Percentiles rank a stretch among this genome's conserved stretches.
These are phyloP conservation scores for Sphaerulina populicola DNA, from an alignment of 2,329 filamentous ascomycete genomes.

Conservation along the genomic window DNA sequence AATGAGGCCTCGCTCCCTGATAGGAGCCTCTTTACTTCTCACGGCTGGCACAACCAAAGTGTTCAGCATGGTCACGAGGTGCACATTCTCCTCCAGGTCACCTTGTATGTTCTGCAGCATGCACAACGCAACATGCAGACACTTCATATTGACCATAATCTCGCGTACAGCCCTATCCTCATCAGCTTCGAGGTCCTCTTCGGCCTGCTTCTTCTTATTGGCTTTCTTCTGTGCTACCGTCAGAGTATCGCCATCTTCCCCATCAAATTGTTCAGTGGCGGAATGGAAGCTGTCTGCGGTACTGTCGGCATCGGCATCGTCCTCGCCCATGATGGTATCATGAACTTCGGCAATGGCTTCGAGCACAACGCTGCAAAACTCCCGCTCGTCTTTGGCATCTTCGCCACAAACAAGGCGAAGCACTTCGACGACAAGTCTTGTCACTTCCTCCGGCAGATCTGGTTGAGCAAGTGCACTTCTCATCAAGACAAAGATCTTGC, in stretches of 20 bases:
- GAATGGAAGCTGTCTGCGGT: conserved; percentile 82
- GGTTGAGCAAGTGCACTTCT: conserved; percentile 77
- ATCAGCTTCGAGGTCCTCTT: conserved; percentile 49
- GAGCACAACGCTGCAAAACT: conserved; percentile 76
- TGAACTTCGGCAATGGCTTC: conserved; percentile 96
- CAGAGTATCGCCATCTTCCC: conserved; percentile 43
- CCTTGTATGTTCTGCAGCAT: conserved; percentile 91
- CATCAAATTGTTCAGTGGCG: conserved; percentile 74
- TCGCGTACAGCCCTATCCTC: conserved; percentile 72
- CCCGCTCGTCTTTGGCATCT: conserved; percentile 63
- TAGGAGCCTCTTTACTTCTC: conserved; percentile 81
- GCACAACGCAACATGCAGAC: conserved; percentile 91
- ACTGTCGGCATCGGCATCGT: conserved; percentile 45
- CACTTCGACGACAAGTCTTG: conserved; percentile 75
- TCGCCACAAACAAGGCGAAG: conserved; percentile 74
- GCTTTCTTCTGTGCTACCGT: conserved; percentile 29
- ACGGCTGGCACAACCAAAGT: conserved; percentile 94
- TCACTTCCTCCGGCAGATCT: conserved; percentile 84
- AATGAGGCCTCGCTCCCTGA: conserved; percentile 80
- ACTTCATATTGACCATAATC: conserved; percentile 97
- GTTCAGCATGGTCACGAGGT: conserved; percentile 96
- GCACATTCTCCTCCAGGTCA: conserved; percentile 77
- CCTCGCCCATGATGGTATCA: conserved; percentile 72
- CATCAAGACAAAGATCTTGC: conserved; percentile 91
- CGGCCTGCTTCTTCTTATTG: conserved; percentile 45